These are phyloP conservation scores for Aspergillus sp. DNA, from an alignment of 2,329 filamentous ascomycete species.

Conservation along the genomic window DNA sequence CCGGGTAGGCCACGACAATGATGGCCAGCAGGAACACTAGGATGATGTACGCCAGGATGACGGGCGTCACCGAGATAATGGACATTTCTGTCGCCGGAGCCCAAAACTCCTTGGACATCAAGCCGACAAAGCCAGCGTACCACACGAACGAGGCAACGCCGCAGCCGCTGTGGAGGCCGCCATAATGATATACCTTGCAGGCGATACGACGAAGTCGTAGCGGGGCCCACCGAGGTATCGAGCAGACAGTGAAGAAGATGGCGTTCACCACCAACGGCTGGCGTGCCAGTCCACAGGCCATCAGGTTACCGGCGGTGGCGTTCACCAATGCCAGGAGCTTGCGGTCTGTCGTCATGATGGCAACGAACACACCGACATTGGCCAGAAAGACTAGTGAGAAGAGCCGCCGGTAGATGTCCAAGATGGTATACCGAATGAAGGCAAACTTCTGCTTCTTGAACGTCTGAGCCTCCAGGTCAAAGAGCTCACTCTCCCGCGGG, in stretches of 20 bases:
- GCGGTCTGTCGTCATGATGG: slow-evolving; percentile 33
- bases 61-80: slow-evolving; percentile 36
- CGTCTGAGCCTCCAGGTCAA: slow-evolving; percentile 31
- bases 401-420: slow-evolving; percentile 43
- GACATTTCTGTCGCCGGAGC: slow-evolving; percentile 14
- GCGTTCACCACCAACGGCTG: slow-evolving; percentile 55
- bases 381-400: slow-evolving; percentile 40
- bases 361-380: slow-evolving; percentile 38
- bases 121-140: slow-evolving; percentile 40
- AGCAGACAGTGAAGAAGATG: slow-evolving; percentile 46
- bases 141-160: slow-evolving; percentile 49
- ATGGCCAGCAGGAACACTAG: slow-evolving; percentile 58
- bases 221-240: slow-evolving; percentile 45
- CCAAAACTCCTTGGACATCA: slow-evolving; percentile 34
- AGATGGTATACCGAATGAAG: slow-evolving; percentile 33
- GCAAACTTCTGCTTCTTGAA: slow-evolving; percentile 21
- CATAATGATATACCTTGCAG: slow-evolving; percentile 54
- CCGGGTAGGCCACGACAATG: slow-evolving; percentile 62
- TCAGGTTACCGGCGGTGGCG: slow-evolving; percentile 46
- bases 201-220: slow-evolving; percentile 44
- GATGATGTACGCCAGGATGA: slow-evolving; percentile 57
- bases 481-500: slow-evolving; percentile 10
- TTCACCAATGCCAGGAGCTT: slow-evolving; percentile 40
- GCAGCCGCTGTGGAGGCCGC: slow-evolving; percentile 54
- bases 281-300: slow-evolving; percentile 48